Base-by-base conservation (phyloP, 495 filamentous ascomycete genomes). In the Lasiosphaeria miniovina region DNA sequence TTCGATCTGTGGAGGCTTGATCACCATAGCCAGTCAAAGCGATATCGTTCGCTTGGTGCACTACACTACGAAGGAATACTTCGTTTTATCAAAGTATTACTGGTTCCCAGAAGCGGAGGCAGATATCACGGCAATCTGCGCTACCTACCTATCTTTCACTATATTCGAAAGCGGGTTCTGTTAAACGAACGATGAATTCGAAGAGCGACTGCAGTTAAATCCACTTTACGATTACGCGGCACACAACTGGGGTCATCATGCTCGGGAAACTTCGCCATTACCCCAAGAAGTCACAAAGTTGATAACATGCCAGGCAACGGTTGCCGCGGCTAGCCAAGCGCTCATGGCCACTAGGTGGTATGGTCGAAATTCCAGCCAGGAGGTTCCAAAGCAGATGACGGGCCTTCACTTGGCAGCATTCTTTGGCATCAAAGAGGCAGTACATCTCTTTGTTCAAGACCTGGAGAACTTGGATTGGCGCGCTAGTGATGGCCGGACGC, bases 221-320 rank as follows among this genome's bases (percentile, higher is more conserved):
- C 58, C 36, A 1, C 66, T 84, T 12, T 73, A 72, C 59, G 52
- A 71, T 9, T 84, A 83, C 57, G 73, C 76, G 1, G 61, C 73
- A 15, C 36, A 45, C 14, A 61, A 80, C 55, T 83, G 79, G 82
- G 80, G 74, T 1, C 8, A 74, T 54, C 75, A 81, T 71, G 71
- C 72, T 58, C 59, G 62, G 8, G 5, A 54, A 34, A 7, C 36
- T 10, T 11, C 55, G 3, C 15, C 5, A 12, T 10, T 31, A 4
- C 9, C 11, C 32, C 31, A 38, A 31, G 54, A 35, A 14, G 49
- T 63, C n/a, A 24, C 50, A 17, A 32, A 59, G 4, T 68, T 74
- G 57, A 59, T 72, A 33, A 36, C 35, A 24, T 58, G 54, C 15
- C 7, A 57, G 60, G 43, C 46, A 6, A 67, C 71, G 9, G 57